Conservation (phyloP, 306 rosid genomes). For the Bauhinia variegata region DNA sequence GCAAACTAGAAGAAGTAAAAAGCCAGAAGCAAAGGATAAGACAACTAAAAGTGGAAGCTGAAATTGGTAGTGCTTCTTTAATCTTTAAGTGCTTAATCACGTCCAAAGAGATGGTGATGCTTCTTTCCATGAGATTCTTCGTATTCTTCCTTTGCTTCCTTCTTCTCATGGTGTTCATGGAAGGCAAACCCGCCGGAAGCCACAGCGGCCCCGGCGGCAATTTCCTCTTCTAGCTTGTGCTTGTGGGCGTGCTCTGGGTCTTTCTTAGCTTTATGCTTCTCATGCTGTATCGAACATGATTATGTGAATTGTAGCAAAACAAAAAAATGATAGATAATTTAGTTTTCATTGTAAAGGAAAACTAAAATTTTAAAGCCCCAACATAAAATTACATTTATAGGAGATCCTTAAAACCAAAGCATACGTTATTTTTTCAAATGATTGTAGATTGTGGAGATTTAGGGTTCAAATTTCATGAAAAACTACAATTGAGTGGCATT, state of each 20-base stretch:
- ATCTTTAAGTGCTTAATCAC: not conserved
- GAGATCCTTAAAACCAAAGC: too few species aligned
- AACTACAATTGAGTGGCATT: too few species aligned
- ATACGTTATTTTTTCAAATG: too few species aligned
- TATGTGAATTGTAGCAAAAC: not conserved
- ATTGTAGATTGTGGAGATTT: too few species aligned
- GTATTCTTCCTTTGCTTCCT: constrained; percentile 59
- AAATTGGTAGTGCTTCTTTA: not conserved
- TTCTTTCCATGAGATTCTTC: constrained; percentile 70
- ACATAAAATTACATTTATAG: too few species aligned
- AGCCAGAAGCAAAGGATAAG: not conserved
- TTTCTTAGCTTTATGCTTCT: constrained; percentile 62
- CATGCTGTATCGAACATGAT: constrained; percentile 41
- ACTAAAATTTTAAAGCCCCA: too few species aligned
- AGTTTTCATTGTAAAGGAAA: too few species aligned
- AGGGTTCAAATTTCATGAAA: too few species aligned
- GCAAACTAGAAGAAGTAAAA: not conserved
- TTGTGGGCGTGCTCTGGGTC: constrained; percentile 68
- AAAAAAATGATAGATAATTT: too few species aligned
- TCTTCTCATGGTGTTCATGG: constrained; percentile 76
- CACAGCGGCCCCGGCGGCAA: constrained; percentile 62
- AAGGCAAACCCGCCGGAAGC: constrained; percentile 74
- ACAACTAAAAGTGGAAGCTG: not conserved
- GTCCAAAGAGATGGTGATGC: constrained; percentile 66
- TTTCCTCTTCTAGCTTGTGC: constrained; percentile 83